phyloP scores from a whole-genome alignment of 1,284 basidiomycete genomes.

The Tylopilus sp. region DNA sequence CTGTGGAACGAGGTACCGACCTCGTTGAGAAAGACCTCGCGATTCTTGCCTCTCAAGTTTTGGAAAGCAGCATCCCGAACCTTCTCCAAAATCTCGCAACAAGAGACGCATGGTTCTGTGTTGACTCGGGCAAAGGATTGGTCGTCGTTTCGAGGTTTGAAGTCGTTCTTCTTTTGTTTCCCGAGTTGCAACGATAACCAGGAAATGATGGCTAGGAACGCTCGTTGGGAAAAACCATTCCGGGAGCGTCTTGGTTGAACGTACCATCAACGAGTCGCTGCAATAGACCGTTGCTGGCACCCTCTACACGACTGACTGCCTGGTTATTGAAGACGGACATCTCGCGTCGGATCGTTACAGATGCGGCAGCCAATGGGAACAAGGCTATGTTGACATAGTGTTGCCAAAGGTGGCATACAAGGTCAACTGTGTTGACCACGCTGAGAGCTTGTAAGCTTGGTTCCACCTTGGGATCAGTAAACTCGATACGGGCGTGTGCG shows the following conservation, averaged over 20 bases:
- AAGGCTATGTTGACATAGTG: slow-evolving; percentile 92
- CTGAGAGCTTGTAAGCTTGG: slow-evolving; percentile 74
- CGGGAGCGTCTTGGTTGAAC: slow-evolving; percentile 23
- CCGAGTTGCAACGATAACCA: slow-evolving; percentile 75
- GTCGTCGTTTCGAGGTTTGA: slow-evolving; percentile 95
- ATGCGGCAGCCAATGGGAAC: slow-evolving; percentile 83
- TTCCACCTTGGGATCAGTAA: slow-evolving; percentile 73
- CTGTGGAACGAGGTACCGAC: slow-evolving; percentile 93
- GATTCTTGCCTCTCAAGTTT: slow-evolving; percentile 87
- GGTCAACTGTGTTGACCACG: slow-evolving; percentile 77
- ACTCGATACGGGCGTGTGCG: slow-evolving; percentile 70
- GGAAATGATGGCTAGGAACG: slow-evolving; percentile 54
- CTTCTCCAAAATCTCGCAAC: slow-evolving; percentile 83
- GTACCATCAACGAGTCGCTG: slow-evolving; percentile 84
- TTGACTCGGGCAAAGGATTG: slow-evolving; percentile 91
- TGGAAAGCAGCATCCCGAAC: slow-evolving; percentile 74
- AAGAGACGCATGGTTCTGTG: slow-evolving; percentile 91
- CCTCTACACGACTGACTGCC: slow-evolving; percentile 84
- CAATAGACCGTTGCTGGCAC: slow-evolving; percentile 78
- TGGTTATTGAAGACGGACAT: slow-evolving; percentile 95
- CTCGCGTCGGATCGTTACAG: slow-evolving; percentile 87
- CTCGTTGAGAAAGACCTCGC: slow-evolving; percentile 90
- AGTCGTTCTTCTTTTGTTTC: slow-evolving; percentile 96
- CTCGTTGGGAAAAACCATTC: slow-evolving; percentile 1
- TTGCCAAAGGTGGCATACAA: slow-evolving; percentile 96